Evolutionary conservation across 192 early-diverging fungal species (phyloP).

Genomic region (Gigaspora rosea): DNA sequence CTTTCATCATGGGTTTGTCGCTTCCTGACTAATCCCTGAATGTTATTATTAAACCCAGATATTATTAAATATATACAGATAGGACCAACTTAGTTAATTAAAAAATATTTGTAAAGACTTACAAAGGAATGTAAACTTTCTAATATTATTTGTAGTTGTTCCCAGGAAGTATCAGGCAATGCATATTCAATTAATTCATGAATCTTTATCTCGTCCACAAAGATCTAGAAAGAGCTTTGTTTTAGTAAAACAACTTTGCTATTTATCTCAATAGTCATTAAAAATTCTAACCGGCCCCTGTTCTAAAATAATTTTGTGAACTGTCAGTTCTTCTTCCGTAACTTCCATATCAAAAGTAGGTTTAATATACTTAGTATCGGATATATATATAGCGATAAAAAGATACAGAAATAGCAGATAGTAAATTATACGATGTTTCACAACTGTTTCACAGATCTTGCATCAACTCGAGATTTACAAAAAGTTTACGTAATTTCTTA

Average conservation of each 20-base stretch:
- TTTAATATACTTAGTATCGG: too few relatives aligned
- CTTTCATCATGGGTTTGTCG: slow-evolving; percentile 21
- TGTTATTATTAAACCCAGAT: not conserved
- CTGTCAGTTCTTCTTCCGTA: not conserved
- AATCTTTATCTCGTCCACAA: slow-evolving; percentile 14
- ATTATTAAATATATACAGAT: not conserved
- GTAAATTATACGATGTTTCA: too few relatives aligned
- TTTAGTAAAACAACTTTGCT: not conserved
- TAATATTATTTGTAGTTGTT: slow-evolving; percentile 4
- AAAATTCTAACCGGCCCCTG: not conserved
- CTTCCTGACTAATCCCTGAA: slow-evolving; percentile 19
- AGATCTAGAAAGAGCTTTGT: not conserved
- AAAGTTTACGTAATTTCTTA: too few relatives aligned
- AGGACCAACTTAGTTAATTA: not conserved
- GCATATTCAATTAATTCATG: slow-evolving; percentile 1
- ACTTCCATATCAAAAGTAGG: not conserved
- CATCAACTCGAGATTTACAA: too few relatives aligned
- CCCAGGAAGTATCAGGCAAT: not conserved
- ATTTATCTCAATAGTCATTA: not conserved
- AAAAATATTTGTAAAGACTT: not conserved
- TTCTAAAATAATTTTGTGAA: not conserved
- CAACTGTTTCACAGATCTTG: too few relatives aligned
- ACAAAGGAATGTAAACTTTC: slow-evolving; percentile 1
- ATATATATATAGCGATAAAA: too few relatives aligned
- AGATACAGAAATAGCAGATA: too few relatives aligned